phyloP scores from a whole-genome alignment of 2,329 filamentous ascomycete species.

The Colletotrichum horii region DNA sequence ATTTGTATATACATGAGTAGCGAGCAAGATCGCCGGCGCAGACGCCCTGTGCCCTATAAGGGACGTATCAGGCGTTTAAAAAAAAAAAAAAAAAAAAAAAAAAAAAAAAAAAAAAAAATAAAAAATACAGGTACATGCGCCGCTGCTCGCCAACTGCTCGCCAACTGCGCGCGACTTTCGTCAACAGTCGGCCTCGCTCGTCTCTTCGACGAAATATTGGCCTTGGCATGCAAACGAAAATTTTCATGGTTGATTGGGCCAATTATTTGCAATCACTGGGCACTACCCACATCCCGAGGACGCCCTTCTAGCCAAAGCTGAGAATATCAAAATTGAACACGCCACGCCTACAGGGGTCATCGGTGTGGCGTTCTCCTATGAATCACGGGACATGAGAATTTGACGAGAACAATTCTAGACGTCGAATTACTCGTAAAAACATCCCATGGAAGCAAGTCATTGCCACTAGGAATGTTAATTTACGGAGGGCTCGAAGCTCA shows the following conservation, averaged over 20 bases:
- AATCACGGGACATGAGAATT: not conserved
- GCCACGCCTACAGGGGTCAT: not conserved
- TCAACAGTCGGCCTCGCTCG: not conserved
- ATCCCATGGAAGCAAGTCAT: not conserved
- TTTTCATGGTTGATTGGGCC: not conserved
- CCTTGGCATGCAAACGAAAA: not conserved
- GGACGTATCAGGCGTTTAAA: too few species aligned
- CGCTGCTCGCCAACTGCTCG: not conserved
- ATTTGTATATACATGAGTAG: too few species aligned
- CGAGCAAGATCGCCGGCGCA: too few species aligned
- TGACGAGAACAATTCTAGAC: not conserved
- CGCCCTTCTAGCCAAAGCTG: not conserved
- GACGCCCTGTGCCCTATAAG: too few species aligned
- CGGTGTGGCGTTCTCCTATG: not conserved
- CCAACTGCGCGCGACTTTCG: not conserved
- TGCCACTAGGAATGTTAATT: not conserved
- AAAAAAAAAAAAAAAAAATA: too few species aligned
- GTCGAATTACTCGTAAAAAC: not conserved
- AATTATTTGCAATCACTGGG: not conserved
- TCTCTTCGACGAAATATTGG: not conserved
- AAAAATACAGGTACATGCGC: not conserved
- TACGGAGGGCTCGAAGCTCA: not conserved
- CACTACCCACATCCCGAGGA: not conserved
- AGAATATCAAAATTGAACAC: not conserved
- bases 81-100: too few species aligned